Evolutionary conservation across 1,284 basidiomycete species (phyloP).

Genomic region (Rhodotorula mucilaginosa): DNA sequence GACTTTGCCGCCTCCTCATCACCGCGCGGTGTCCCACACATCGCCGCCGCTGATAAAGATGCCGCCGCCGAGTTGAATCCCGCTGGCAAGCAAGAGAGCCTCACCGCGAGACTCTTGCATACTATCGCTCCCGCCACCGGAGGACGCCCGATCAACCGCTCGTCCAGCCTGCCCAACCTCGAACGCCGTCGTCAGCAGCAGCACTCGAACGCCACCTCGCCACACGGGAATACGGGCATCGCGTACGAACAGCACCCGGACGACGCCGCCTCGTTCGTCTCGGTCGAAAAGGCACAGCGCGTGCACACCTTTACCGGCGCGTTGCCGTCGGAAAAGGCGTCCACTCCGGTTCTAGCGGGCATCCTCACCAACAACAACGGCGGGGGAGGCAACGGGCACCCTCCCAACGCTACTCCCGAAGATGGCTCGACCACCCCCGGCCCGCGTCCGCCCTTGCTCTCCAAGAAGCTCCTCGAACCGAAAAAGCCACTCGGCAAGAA

Average conservation of each 20-base stretch:
- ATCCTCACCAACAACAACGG: background rate
- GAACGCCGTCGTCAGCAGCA: background rate
- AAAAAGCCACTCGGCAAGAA: slow-evolving; percentile 29
- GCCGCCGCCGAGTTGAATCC: slow-evolving; percentile 10
- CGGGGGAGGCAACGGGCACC: background rate
- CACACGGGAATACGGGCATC: background rate
- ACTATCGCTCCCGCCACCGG: slow-evolving; percentile 7
- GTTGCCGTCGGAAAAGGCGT: background rate
- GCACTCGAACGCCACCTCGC: background rate
- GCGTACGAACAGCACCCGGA: background rate
- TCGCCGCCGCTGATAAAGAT: background rate
- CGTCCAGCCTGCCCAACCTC: slow-evolving; percentile 17
- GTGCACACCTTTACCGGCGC: slow-evolving; percentile 1
- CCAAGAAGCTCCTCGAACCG: slow-evolving; percentile 33
- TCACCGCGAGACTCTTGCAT: slow-evolving; percentile 12
- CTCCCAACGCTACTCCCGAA: background rate
- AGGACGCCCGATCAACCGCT: background rate
- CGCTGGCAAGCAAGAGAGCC: background rate
- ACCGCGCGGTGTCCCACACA: background rate
- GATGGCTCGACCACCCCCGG: background rate
- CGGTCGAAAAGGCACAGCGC: slow-evolving; percentile 4
- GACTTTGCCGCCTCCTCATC: background rate
- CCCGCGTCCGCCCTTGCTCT: slow-evolving; percentile 16
- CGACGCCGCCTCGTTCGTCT: slow-evolving; percentile 7
- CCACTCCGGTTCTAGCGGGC: too few relatives aligned